phyloP scores from a whole-genome alignment of 306 rosid species.

The Cercis canadensis region DNA sequence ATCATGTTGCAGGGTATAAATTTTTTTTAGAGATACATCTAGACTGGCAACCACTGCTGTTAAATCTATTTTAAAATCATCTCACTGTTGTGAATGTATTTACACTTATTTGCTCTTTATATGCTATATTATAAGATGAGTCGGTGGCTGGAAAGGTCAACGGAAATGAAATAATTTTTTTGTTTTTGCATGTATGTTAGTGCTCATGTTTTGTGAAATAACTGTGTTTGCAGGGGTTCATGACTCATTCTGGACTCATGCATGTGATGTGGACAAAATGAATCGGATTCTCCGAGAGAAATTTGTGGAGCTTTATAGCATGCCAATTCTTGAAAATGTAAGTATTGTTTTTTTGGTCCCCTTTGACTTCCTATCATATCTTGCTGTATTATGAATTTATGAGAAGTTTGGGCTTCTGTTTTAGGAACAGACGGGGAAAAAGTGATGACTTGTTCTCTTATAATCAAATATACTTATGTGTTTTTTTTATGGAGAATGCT shows the following conservation, averaged over 20 bases:
- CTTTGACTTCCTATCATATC: neutral
- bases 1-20: constrained; percentile 7
- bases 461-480: too few species aligned
- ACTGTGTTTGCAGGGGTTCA: constrained; percentile 73
- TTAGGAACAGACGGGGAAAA: too few species aligned
- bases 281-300: constrained; percentile 71
- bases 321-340: constrained; percentile 57
- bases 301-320: constrained; percentile 82
- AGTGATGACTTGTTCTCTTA: constrained; percentile 3
- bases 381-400: neutral
- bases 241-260: constrained; percentile 93
- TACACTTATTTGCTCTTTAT: constrained; percentile 13
- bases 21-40: neutral
- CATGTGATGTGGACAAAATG: constrained; percentile 79
- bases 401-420: constrained; percentile 6
- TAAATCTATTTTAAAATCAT: constrained; percentile 12
- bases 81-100: neutral
- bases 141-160: neutral
- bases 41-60: neutral
- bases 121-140: neutral
- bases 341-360: neutral
- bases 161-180: neutral
- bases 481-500: too few species aligned
- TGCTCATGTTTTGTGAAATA: constrained; percentile 30
- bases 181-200: neutral